A percentile compares a stretch with the other conserved stretches of the same genome.
These are phyloP conservation scores for Fusarium nodosum DNA, from an alignment of 2,329 filamentous ascomycete species.

Conservation along the genomic window DNA sequence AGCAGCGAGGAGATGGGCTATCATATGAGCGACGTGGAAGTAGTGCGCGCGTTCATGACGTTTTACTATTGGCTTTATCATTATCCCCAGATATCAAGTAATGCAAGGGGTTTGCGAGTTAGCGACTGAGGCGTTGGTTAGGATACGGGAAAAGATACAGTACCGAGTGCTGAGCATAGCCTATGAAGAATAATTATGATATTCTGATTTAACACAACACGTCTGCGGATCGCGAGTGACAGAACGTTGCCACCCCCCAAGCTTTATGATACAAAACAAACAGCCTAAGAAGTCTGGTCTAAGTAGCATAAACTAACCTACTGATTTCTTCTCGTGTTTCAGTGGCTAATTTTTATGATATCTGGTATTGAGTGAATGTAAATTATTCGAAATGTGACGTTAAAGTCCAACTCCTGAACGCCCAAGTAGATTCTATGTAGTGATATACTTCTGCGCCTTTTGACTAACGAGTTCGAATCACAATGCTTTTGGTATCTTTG, in stretches of 20 bases:
- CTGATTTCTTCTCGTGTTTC: too few relatives aligned
- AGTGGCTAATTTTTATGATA: neutral
- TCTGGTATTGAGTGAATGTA: neutral
- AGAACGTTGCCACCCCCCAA: too few relatives aligned
- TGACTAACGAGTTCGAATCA: neutral
- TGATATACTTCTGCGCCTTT: neutral
- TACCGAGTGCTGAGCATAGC: conserved; percentile 17
- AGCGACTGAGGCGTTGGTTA: conserved; percentile 43
- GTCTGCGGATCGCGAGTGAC: too few relatives aligned
- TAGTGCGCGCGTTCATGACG: conserved; percentile 12
- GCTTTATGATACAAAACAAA: too few relatives aligned
- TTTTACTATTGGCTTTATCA: conserved; percentile 15
- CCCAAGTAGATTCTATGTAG: conserved; percentile 12
- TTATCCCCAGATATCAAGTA: conserved; percentile 22
- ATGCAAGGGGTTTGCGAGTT: conserved; percentile 29
- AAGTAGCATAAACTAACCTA: too few relatives aligned
- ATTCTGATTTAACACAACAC: neutral
- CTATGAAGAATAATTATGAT: conserved; percentile 27
- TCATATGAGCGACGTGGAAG: conserved; percentile 13
- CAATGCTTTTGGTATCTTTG: conserved; percentile 17
- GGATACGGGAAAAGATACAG: conserved; percentile 34
- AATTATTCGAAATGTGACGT: neutral
- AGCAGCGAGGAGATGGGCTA: conserved; percentile 26
- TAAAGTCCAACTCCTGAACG: conserved; percentile 41
- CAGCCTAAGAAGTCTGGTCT: too few relatives aligned